A percentile compares a stretch with the other conserved stretches of the same genome.
These are phyloP conservation scores for Aeminium ludgeri DNA, from an alignment of 495 filamentous ascomycete genomes.

Conservation along the genomic window DNA sequence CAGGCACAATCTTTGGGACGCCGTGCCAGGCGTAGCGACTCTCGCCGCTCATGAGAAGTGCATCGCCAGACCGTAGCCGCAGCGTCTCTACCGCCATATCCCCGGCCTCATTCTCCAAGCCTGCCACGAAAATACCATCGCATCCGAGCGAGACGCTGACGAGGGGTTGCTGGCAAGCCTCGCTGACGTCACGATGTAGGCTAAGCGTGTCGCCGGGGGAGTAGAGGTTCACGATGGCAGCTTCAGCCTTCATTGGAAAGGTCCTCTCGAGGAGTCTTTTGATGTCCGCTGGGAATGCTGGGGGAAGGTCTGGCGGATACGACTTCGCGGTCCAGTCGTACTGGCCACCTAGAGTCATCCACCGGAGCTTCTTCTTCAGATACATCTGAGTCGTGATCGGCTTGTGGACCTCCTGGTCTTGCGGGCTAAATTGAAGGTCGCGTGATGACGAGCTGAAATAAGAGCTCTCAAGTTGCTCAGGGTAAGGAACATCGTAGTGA, in stretches of 20 bases:
- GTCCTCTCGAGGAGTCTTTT: constrained; percentile 41
- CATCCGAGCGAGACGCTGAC: constrained; percentile 80
- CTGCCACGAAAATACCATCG: constrained; percentile 66
- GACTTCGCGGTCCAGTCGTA: constrained; percentile 83
- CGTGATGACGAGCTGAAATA: constrained; percentile 33
- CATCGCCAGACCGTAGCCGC: constrained; percentile 62
- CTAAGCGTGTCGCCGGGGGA: constrained; percentile 73
- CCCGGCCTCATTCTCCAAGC: constrained; percentile 23
- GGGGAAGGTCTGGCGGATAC: constrained; percentile 53
- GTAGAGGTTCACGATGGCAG: constrained; percentile 86
- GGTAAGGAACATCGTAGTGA: constrained; percentile 64
- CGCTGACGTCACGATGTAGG: constrained; percentile 79
- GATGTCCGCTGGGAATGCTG: constrained; percentile 58
- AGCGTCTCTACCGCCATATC: constrained; percentile 47
- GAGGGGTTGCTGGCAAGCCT: constrained; percentile 54
- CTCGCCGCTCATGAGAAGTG: constrained; percentile 37
- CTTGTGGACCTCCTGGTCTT: constrained; percentile 50
- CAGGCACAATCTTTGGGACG: constrained; percentile 62
- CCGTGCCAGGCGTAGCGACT: constrained; percentile 62
- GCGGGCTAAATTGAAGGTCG: constrained; percentile 32
- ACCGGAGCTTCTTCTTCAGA: constrained; percentile 64
- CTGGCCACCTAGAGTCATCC: constrained; percentile 84
- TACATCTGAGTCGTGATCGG: constrained; percentile 46
- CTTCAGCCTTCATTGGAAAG: constrained; percentile 58
- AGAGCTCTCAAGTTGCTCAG: constrained; percentile 20